Base-by-base conservation (phyloP, 225 moss, liverwort and hornwort species). In the Pseudisothecium myosuroides region DNA sequence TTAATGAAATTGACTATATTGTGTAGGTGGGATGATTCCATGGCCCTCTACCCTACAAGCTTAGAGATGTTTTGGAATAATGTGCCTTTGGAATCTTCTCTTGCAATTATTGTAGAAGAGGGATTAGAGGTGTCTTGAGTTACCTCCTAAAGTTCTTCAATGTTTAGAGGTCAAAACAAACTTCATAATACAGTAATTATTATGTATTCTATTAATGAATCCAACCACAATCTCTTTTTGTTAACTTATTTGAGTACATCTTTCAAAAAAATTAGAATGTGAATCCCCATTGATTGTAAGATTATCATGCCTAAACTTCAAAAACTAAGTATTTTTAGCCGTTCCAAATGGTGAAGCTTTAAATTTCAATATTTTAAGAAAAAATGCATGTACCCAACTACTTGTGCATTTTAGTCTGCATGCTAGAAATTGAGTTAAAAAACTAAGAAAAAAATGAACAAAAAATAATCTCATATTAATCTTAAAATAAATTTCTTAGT, bases 221-320 rank as follows among this genome's bases (percentile, higher is more conserved):
- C 12, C 21, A 67, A 11, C 3, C 4, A 0, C 67, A 11, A 37
- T 3, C 21, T 67, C 11, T 37, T n/a, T 18, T 68, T 22, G 5
- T 13, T 12, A 7, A 68, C 21, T 21, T 37, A 2, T 37, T 22
- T 0, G 0, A 22, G 4, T 12, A 13, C 12, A 23, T 22, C 12
- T n/a, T n/a, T 1, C 5, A 2, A 34, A 39, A 69, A 13, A 12
- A 22, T 69, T 0, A 12, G 1, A 21, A 22, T 68, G 4, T 0
- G 22, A 12, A 8, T 6, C 17, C 64, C 32, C 17, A 64, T 2
- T 32, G 17, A 56, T 7, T 67, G n/a, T 6, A 67, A 32, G 22
- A 6, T 67, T 22, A n/a, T 21, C 12, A 67, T 67, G 67, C 22
- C 12, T n/a, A n/a, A 68, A 22, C 23, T 23, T n/a, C 12, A n/a